Conservation (phyloP, 257 asterid species). For the Ballota nigra region DNA sequence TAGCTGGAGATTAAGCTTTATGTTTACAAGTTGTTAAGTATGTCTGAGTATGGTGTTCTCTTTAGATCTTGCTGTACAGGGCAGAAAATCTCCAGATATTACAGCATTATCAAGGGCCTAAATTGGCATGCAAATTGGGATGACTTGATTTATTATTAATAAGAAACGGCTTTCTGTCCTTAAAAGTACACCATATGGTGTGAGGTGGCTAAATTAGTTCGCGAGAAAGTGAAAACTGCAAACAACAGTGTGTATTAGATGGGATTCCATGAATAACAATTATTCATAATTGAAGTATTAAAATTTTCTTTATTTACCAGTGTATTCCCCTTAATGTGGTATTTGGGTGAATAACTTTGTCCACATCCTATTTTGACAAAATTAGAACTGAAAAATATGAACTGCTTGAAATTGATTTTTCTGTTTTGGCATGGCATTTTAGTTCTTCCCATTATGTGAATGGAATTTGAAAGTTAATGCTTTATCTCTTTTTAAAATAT, state of each 20-base stretch:
- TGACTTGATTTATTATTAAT: not conserved
- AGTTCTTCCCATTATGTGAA: not conserved
- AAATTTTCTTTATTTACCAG: not conserved
- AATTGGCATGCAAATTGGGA: not conserved
- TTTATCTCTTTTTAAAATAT: constrained; percentile 15
- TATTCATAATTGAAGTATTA: not conserved
- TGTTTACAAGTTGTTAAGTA: too few relatives aligned
- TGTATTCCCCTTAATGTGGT: not conserved
- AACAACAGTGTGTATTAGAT: not conserved
- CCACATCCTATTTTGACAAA: not conserved
- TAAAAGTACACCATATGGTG: not conserved
- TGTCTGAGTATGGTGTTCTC: too few relatives aligned
- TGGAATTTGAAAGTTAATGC: not conserved
- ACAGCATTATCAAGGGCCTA: not conserved
- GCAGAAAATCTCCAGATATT: not conserved
- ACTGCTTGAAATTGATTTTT: not conserved
- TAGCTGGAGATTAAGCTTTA: not conserved
- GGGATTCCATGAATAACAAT: not conserved
- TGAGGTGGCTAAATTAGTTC: not conserved
- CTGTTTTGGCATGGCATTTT: not conserved
- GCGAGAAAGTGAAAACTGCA: not conserved
- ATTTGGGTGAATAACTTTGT: not conserved
- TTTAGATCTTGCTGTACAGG: not conserved
- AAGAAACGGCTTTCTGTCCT: not conserved
- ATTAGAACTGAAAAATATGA: not conserved